These are phyloP conservation scores for Epichloe coenophiala DNA, from an alignment of 2,329 filamentous ascomycete species.

Conservation along the genomic window DNA sequence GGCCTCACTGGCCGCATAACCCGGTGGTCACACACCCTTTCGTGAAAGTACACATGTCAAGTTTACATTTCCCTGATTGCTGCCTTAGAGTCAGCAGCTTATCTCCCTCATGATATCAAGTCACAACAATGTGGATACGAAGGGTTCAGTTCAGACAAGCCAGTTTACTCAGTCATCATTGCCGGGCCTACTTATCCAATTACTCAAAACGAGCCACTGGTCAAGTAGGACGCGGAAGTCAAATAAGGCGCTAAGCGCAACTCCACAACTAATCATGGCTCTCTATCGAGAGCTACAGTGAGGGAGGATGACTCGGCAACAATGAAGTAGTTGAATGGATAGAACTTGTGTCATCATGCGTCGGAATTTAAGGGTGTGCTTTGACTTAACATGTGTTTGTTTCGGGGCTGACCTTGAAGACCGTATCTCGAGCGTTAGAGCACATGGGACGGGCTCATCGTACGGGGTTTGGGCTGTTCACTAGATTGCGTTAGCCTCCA, in stretches of 20 bases:
- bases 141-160: conserved; percentile 39
- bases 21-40: too few relatives aligned
- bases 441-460: background rate
- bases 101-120: too few relatives aligned
- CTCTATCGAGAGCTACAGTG: conserved; percentile 40
- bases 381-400: background rate
- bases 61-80: too few relatives aligned
- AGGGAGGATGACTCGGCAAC: conserved; percentile 59
- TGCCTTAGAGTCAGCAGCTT: too few relatives aligned
- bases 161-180: conserved; percentile 53
- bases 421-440: background rate
- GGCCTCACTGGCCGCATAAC: too few relatives aligned
- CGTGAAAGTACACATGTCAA: too few relatives aligned
- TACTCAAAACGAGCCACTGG: conserved; percentile 42
- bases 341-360: conserved; percentile 40
- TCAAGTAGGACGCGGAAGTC: conserved; percentile 40
- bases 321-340: conserved; percentile 64
- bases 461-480: too few relatives aligned
- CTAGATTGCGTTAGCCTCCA: background rate
- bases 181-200: conserved; percentile 35
- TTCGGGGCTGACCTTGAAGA: background rate
- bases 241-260: conserved; percentile 41
- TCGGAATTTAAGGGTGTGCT: background rate
- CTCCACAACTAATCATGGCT: conserved; percentile 66
- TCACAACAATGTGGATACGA: background rate